Evolutionary conservation across 2,329 filamentous ascomycete genomes (phyloP), one percentile per base, ranked within the genome.

Genomic region (Dothideomycetes sp.): DNA sequence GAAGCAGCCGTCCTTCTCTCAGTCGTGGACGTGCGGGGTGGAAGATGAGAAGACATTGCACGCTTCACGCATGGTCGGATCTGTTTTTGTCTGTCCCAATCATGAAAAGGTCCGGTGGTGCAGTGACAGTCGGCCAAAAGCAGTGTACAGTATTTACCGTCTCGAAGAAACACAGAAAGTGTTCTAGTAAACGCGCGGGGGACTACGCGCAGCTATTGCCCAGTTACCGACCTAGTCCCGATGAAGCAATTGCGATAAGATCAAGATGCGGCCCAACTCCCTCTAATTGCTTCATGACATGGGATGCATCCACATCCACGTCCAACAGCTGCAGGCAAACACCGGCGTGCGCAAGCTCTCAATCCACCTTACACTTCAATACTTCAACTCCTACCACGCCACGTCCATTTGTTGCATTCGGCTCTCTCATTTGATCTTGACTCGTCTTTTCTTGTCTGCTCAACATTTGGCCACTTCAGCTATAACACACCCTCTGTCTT

Each of bases 1-100:
- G 44, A 40, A 47, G 53, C 50, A 40, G 55, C 49, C 7, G 56
- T 42, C 40, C 31, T 46, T 42, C 44, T 22, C 18, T 44, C 39
- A 33, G 37, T 37, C 27, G 31, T 31, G 22, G 41, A 35, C 14
- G 33, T 10, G 14, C 33, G 14, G 11, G 33, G 19, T 19, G 33
- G 14, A 19, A 10, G 33, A 18, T 35, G 33, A 35, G 33, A 35
- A 19, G 33, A 43, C 41, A 43, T 43, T 32, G 19, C 16, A n/a
- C 36, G 14, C n/a, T 32, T 17, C 24, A 34, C 22, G 36, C 41
- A 43, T 43, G 31, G 41, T 29, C 35, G 40, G 12, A 12, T 12
- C 7, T 12, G 22, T 27, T 27, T 7, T 27, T 12, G 7, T 27
- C 22, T 12, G 7, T 27, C 22, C 22, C 12, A n/a, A n/a, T n/a